phyloP scores from a whole-genome alignment of 2,329 filamentous ascomycete genomes.

The Alternaria arbusti region DNA sequence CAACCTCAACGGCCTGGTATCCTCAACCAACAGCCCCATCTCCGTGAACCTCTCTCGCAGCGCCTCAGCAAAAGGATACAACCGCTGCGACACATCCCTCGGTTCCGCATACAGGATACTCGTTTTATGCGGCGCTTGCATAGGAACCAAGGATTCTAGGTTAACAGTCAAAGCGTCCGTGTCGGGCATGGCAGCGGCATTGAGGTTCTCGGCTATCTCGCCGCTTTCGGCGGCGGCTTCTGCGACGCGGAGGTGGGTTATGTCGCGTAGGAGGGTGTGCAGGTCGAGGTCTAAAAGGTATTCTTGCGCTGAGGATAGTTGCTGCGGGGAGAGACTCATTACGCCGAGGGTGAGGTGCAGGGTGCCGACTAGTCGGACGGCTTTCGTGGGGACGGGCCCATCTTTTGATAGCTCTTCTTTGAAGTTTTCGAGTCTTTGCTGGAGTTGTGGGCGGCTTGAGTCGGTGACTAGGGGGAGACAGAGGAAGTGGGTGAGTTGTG shows the following conservation, averaged over 20 bases:
- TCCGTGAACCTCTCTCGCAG: conserved; percentile 58
- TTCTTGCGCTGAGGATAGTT: conserved; percentile 54
- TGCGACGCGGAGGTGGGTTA: conserved; percentile 19
- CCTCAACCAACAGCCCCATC: conserved; percentile 62
- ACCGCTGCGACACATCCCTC: conserved; percentile 56
- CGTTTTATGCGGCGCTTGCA: conserved; percentile 64
- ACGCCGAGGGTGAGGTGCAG: conserved; percentile 87
- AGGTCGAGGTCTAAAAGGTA: conserved; percentile 56
- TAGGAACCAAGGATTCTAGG: conserved; percentile 62
- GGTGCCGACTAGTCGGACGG: conserved; percentile 78
- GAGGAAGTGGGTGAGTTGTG: conserved; percentile 73
- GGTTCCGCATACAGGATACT: conserved; percentile 72
- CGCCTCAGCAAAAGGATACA: conserved; percentile 64
- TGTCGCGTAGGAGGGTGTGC: conserved; percentile 22
- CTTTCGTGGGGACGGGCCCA: conserved; percentile 64
- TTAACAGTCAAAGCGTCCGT: conserved; percentile 47
- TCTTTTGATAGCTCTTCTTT: conserved; percentile 53
- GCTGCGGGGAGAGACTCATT: conserved; percentile 70
- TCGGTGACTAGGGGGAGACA: conserved; percentile 74
- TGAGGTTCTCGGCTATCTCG: conserved; percentile 39
- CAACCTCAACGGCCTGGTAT: conserved; percentile 70
- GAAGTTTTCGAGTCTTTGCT: conserved; percentile 67
- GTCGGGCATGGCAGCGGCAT: conserved; percentile 33
- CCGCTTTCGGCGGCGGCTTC: conserved; percentile 20
- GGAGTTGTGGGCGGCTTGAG: conserved; percentile 68